phyloP scores from a whole-genome alignment of 106 monocot genomes.

The Phalaenopsis aphrodite region DNA sequence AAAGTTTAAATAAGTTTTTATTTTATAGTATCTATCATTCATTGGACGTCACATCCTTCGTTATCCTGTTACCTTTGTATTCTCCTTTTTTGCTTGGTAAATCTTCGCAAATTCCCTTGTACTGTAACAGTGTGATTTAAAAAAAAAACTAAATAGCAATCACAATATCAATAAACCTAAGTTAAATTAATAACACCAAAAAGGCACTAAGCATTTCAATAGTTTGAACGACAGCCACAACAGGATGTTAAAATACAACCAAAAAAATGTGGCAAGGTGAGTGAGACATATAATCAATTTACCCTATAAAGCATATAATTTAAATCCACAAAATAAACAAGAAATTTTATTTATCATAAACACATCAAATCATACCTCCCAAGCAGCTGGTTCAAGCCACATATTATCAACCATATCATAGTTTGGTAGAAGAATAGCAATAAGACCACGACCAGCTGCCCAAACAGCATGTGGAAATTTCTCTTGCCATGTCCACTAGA shows the following conservation, averaged over 20 bases:
- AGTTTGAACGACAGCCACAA: neutral
- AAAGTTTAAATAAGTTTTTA: too few relatives aligned
- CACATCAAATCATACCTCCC: slow-evolving; percentile 51
- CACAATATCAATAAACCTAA: too few relatives aligned
- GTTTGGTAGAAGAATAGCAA: slow-evolving; percentile 83
- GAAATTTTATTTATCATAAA: neutral
- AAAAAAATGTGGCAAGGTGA: neutral
- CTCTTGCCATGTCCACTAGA: slow-evolving; percentile 68
- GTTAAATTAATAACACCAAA: neutral
- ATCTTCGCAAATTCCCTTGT: too few relatives aligned
- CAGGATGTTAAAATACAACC: neutral
- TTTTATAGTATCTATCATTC: too few relatives aligned
- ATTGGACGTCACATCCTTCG: too few relatives aligned
- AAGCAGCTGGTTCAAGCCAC: slow-evolving; percentile 75
- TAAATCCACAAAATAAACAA: neutral
- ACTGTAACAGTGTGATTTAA: too few relatives aligned
- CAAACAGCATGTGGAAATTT: slow-evolving; percentile 91
- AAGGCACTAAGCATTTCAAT: neutral
- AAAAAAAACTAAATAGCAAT: too few relatives aligned
- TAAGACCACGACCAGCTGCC: slow-evolving; percentile 80
- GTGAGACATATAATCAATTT: neutral
- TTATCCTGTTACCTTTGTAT: too few relatives aligned
- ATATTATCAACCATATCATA: slow-evolving; percentile 83
- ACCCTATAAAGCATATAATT: neutral
- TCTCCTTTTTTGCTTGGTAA: too few relatives aligned